phyloP scores from a whole-genome alignment of 2,329 filamentous ascomycete genomes.

The Fusarium armeniacum region DNA sequence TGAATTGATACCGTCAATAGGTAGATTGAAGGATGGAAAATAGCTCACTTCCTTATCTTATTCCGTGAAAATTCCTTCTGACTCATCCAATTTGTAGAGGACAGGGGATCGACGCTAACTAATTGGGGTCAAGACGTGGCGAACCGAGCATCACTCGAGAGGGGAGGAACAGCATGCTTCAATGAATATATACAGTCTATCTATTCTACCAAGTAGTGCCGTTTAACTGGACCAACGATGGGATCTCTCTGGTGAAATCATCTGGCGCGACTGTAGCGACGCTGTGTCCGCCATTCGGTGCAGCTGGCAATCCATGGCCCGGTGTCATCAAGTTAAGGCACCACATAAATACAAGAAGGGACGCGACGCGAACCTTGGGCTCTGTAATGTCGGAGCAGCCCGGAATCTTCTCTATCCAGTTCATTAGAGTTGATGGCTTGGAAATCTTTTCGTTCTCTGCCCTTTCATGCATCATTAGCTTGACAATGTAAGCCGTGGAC shows the following conservation, averaged over 20 bases:
- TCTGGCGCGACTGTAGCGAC: background rate
- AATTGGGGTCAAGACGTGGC: constrained; percentile 15
- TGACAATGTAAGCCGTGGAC: constrained; percentile 30
- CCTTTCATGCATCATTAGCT: background rate
- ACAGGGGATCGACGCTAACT: constrained; percentile 13
- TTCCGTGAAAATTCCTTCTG: constrained; percentile 7
- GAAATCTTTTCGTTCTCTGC: background rate
- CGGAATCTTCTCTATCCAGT: background rate
- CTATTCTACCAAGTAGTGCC: background rate
- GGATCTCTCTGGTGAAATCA: background rate
- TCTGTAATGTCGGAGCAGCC: background rate
- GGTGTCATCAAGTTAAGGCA: background rate
- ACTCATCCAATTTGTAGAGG: constrained; percentile 15
- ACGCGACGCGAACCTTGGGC: background rate
- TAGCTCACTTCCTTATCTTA: background rate
- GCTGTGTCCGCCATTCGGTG: background rate
- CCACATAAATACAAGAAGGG: background rate
- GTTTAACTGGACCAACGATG: background rate
- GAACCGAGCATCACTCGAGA: background rate
- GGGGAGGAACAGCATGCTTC: background rate
- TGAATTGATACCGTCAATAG: background rate
- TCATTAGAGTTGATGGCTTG: no score
- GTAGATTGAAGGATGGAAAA: background rate
- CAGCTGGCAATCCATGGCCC: background rate
- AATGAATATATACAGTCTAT: background rate